Conservation (phyloP, 768 basidiomycete species). For the Leccinum subgranulosum region DNA sequence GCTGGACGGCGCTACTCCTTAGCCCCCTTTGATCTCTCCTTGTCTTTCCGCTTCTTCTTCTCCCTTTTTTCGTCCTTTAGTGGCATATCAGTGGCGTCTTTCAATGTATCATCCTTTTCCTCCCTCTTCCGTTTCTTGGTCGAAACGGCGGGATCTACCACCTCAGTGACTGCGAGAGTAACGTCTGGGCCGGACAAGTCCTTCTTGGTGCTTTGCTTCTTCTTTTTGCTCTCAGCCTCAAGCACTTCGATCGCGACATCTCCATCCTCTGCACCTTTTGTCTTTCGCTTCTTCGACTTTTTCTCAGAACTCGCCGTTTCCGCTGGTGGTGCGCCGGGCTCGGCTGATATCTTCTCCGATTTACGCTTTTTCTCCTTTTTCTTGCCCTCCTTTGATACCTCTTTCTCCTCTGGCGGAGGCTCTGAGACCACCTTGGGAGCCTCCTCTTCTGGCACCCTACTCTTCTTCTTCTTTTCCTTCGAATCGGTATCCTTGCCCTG, state of each 20-base stretch:
- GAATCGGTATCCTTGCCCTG: not conserved
- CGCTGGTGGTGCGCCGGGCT: slow-evolving; percentile 12
- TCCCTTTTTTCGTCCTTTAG: slow-evolving; percentile 24
- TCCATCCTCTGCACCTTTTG: slow-evolving; percentile 10
- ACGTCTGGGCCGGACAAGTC: slow-evolving; percentile 7
- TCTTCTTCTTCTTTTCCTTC: not conserved
- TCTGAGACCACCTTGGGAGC: not conserved
- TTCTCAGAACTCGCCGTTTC: slow-evolving; percentile 12
- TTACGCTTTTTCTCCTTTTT: slow-evolving; percentile 20
- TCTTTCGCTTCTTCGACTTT: slow-evolving; percentile 37
- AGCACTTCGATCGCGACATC: slow-evolving; percentile 5
- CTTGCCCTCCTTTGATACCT: slow-evolving; percentile 5
- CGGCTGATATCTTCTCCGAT: slow-evolving; percentile 18
- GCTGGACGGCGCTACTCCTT: slow-evolving; percentile 2
- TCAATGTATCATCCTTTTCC: not conserved
- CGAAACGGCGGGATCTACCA: slow-evolving; percentile 8
- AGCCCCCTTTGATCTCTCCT: not conserved
- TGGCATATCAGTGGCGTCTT: slow-evolving; percentile 9
- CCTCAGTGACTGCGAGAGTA: slow-evolving; percentile 4
- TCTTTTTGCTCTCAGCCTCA: slow-evolving; percentile 20
- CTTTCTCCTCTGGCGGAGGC: not conserved
- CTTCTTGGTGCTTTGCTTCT: slow-evolving; percentile 21
- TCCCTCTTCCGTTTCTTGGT: slow-evolving; percentile 25
- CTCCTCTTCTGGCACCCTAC: not conserved
- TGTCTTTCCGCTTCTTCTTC: slow-evolving; percentile 32